Evolutionary conservation across 768 basidiomycete genomes (phyloP).

Genomic region (Calocybe gangraenosa): DNA sequence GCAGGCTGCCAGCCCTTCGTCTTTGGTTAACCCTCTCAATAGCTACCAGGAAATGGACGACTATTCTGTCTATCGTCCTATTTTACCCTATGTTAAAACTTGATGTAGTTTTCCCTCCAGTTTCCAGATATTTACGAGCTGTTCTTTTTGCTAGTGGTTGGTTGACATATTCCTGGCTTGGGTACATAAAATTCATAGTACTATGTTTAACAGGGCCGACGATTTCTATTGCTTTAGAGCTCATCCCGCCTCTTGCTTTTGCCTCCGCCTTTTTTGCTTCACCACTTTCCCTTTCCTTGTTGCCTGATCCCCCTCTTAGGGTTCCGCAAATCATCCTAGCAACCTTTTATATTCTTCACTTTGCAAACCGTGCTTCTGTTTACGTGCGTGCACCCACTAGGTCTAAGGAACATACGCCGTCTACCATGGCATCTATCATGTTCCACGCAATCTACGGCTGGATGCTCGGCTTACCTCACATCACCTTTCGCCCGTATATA

Average conservation of each 20-base stretch:
- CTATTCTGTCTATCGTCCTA: too few species aligned
- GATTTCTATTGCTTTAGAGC: constrained; percentile 74
- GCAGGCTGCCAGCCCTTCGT: too few species aligned
- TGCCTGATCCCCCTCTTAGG: constrained; percentile 25
- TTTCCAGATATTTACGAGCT: too few species aligned
- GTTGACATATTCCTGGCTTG: too few species aligned
- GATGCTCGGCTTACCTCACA: constrained; percentile 66
- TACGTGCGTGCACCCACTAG: constrained; percentile 67
- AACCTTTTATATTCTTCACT: constrained; percentile 64
- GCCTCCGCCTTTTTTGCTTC: constrained; percentile 40
- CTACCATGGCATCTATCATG: constrained; percentile 44
- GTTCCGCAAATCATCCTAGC: constrained; percentile 47
- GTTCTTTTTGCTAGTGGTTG: too few species aligned
- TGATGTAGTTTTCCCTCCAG: too few species aligned
- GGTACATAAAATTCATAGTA: too few species aligned
- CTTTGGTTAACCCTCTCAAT: too few species aligned
- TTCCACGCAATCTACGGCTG: constrained; percentile 76
- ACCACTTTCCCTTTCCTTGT: constrained; percentile 39
- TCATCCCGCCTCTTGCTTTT: constrained; percentile 55
- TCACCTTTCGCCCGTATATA: constrained; percentile 46
- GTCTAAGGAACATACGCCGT: constrained; percentile 64
- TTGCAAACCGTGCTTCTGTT: constrained; percentile 79
- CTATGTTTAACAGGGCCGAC: too few species aligned
- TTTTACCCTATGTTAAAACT: too few species aligned
- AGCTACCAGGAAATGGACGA: too few species aligned